phyloP scores from a whole-genome alignment of 2,329 filamentous ascomycete species.

The Ceratocystis eucalypticola region DNA sequence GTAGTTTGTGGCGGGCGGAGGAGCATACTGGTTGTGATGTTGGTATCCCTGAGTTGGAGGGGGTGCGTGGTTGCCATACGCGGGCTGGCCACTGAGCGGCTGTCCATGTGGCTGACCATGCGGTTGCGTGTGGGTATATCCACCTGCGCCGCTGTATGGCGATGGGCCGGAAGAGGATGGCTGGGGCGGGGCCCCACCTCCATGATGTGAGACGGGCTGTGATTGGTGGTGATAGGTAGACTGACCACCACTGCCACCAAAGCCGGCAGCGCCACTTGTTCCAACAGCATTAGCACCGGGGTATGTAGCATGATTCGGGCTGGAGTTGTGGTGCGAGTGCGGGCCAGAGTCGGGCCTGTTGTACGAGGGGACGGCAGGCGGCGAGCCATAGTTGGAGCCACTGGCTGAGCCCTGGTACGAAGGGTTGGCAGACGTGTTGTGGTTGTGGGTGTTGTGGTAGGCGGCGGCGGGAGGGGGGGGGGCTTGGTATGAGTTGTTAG shows the following conservation, averaged over 20 bases:
- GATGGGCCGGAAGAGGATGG: slow-evolving; percentile 2
- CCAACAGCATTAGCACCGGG: slow-evolving; percentile 21
- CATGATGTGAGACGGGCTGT: slow-evolving; percentile 14
- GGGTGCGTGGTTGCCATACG: slow-evolving; percentile 18
- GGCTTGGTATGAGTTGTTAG: slow-evolving; percentile 10
- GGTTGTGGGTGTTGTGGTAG: slow-evolving; percentile 6
- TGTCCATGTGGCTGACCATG: slow-evolving; percentile 18
- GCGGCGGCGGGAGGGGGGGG: slow-evolving; percentile 6
- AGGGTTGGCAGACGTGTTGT: slow-evolving; percentile 8
- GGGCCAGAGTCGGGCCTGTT: slow-evolving; percentile 17
- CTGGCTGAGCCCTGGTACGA: slow-evolving; percentile 22
- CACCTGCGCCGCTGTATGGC: slow-evolving; percentile 10
- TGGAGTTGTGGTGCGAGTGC: slow-evolving; percentile 21
- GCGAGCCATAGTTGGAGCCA: slow-evolving; percentile 23
- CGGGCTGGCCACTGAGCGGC: slow-evolving; percentile 21
- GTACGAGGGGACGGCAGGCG: slow-evolving; percentile 20
- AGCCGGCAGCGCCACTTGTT: slow-evolving; percentile 22
- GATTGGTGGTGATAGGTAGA: slow-evolving; percentile 23
- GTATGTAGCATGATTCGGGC: slow-evolving; percentile 18
- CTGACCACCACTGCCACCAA: slow-evolving; percentile 23
- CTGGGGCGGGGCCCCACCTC: slow-evolving; percentile 14
- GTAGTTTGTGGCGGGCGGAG: slow-evolving; percentile 18
- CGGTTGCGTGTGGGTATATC: slow-evolving; percentile 11
- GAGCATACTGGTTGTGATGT: slow-evolving; percentile 21
- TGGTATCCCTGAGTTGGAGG: slow-evolving; percentile 20